These are phyloP conservation scores for Mycena vitilis DNA, from an alignment of 768 basidiomycete species.

Conservation along the genomic window DNA sequence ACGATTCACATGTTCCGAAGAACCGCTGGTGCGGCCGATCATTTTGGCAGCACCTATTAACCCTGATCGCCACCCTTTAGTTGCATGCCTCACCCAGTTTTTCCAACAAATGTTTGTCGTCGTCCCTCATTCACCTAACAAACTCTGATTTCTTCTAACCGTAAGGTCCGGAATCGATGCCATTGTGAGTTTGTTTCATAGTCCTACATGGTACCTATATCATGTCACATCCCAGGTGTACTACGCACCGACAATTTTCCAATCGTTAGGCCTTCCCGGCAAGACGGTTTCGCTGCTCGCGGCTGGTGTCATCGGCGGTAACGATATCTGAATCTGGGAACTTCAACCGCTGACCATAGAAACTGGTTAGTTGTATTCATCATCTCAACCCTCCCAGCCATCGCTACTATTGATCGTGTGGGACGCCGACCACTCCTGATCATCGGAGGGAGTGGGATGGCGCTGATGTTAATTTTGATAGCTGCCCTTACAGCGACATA, in stretches of 20 bases:
- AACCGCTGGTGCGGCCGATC: slow-evolving; percentile 28
- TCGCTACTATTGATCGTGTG: slow-evolving; percentile 47
- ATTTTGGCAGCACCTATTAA: not conserved
- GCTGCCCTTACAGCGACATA: slow-evolving; percentile 32
- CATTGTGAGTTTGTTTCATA: slow-evolving; percentile 27
- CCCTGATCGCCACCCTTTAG: slow-evolving; percentile 18
- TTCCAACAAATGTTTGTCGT: slow-evolving; percentile 37
- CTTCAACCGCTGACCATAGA: not conserved
- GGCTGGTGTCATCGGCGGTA: slow-evolving; percentile 54
- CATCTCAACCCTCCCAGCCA: slow-evolving; percentile 19
- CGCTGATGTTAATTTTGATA: slow-evolving; percentile 37
- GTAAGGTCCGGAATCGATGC: slow-evolving; percentile 43
- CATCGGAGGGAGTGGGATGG: slow-evolving; percentile 51
- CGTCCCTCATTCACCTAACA: not conserved
- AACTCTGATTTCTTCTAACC: not conserved
- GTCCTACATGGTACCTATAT: slow-evolving; percentile 7
- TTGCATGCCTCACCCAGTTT: slow-evolving; percentile 39
- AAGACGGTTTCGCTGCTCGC: slow-evolving; percentile 55
- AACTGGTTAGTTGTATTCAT: slow-evolving; percentile 26
- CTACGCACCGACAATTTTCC: slow-evolving; percentile 48
- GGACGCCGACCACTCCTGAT: slow-evolving; percentile 55
- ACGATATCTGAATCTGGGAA: not conserved
- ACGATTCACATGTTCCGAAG: slow-evolving; percentile 38
- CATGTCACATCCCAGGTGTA: slow-evolving; percentile 24
- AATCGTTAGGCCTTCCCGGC: slow-evolving; percentile 52